phyloP scores from a whole-genome alignment of 106 monocot species.

The Chionographis japonica region DNA sequence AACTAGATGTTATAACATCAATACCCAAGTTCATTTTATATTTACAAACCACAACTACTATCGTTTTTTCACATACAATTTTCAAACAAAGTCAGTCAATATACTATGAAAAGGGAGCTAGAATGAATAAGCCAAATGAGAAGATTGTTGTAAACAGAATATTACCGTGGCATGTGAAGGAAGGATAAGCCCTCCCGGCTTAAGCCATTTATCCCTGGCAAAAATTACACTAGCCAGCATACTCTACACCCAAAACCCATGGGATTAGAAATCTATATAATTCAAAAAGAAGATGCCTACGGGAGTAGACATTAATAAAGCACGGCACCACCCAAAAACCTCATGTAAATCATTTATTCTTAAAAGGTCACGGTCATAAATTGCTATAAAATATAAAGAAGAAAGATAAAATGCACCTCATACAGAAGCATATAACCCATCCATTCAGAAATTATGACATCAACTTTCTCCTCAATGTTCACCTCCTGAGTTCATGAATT shows the following conservation, averaged over 20 bases:
- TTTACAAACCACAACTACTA: too few relatives aligned
- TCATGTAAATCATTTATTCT: background rate
- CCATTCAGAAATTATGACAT: conserved; percentile 99
- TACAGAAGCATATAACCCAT: conserved; percentile 99
- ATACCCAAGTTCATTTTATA: too few relatives aligned
- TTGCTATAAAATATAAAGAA: background rate
- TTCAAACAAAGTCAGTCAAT: too few relatives aligned
- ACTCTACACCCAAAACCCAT: conserved; percentile 40
- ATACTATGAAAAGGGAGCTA: background rate
- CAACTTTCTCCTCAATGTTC: conserved; percentile 87
- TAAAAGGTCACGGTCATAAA: background rate
- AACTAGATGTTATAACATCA: too few relatives aligned
- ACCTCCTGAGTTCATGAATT: conserved; percentile 58
- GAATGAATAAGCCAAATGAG: background rate
- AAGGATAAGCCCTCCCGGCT: conserved; percentile 93
- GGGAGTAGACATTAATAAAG: background rate
- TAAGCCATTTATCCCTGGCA: conserved; percentile 94
- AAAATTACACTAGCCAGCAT: conserved; percentile 91
- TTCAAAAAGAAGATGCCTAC: background rate
- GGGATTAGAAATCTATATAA: background rate
- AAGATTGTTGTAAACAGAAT: background rate
- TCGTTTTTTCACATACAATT: too few relatives aligned
- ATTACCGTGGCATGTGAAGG: conserved; percentile 95
- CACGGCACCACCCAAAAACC: background rate
- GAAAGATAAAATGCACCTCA: conserved; percentile 45